Base-by-base conservation (phyloP, 805 yeast genomes). In the Suhomyces sp. region DNA sequence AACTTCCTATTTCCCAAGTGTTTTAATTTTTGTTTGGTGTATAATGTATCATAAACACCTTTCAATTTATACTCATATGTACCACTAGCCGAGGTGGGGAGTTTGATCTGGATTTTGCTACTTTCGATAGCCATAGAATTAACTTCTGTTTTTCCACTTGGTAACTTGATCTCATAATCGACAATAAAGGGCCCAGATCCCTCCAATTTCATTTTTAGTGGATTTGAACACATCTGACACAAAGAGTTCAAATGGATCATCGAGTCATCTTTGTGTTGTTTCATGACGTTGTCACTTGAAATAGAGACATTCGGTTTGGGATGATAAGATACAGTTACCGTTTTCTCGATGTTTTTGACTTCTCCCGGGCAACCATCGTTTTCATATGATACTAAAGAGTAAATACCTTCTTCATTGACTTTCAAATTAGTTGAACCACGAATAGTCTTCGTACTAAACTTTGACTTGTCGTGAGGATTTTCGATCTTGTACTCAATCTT, bases 181-280 rank as follows among this genome's bases (percentile, higher is more conserved):
- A 88, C 62, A n/a, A 74, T 58, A 44, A 87, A 87, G 16, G 91
- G 90, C 1, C 80, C 68, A 5, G 74, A 58, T 1, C 88, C 91
- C 25, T 60, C 60, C 22, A 83, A 55, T 2, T 68, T 53, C 21
- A 84, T 36, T 6, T 44, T 21, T 7, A 63, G 47, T 13, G 47
- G 45, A 22, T 57, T 52, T 2, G 38, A 34, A 20, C 63, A 54
- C 19, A 51, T 46, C 32, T 61, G 65, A 36, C 74, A 68, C 3
- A 62, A 50, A 5, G 69, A 47, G 2, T 40, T 45, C 33, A 58
- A 53, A 19, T 45, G 57, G 13, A 53, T 22, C 6, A 41, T 34
- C 12, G 41, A 44, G n/a, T 53, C 59, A 12, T 47, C 57, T n/a
- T 32, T 37, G 31, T 56, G 57, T 38, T 55, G 59, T 28, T 41